Conservation (phyloP, 805 yeast genomes). For the Osmozyma mogii region DNA sequence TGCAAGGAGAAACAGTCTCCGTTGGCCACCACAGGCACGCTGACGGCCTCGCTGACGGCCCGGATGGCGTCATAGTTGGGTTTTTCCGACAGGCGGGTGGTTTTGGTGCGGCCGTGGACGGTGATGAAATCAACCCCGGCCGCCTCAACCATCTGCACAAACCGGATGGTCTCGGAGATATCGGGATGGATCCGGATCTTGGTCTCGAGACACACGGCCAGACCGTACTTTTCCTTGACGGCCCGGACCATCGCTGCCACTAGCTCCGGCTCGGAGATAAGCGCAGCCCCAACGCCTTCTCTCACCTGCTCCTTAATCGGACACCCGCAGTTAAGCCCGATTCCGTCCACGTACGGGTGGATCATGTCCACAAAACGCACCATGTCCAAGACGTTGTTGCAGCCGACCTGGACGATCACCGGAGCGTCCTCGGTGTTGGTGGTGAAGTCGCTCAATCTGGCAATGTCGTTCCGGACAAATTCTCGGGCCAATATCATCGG, state of each 20-base stretch:
- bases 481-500: slow-evolving; percentile 97
- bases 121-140: slow-evolving; percentile 94
- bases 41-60: slow-evolving; percentile 44
- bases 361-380: slow-evolving; percentile 80
- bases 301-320: slow-evolving; percentile 92
- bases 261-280: slow-evolving; percentile 74
- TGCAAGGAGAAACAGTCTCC: slow-evolving; percentile 79
- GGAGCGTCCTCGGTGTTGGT: slow-evolving; percentile 66
- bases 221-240: slow-evolving; percentile 70
- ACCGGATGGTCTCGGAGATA: slow-evolving; percentile 59
- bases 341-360: slow-evolving; percentile 85
- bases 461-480: slow-evolving; percentile 76
- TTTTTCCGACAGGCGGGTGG: slow-evolving; percentile 77
- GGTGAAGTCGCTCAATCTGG: slow-evolving; percentile 77
- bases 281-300: slow-evolving; percentile 95
- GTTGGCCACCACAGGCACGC: slow-evolving; percentile 87
- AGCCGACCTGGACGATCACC: slow-evolving; percentile 85
- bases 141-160: slow-evolving; percentile 65
- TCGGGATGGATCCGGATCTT: slow-evolving; percentile 85
- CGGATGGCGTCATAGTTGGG: slow-evolving; percentile 79
- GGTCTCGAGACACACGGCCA: slow-evolving; percentile 71
- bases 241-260: slow-evolving; percentile 80
- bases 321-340: slow-evolving; percentile 95
- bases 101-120: slow-evolving; percentile 86
- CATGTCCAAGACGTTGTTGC: slow-evolving; percentile 75